Conservation (phyloP, 1,284 basidiomycete genomes). For the Malassezia japonica region DNA sequence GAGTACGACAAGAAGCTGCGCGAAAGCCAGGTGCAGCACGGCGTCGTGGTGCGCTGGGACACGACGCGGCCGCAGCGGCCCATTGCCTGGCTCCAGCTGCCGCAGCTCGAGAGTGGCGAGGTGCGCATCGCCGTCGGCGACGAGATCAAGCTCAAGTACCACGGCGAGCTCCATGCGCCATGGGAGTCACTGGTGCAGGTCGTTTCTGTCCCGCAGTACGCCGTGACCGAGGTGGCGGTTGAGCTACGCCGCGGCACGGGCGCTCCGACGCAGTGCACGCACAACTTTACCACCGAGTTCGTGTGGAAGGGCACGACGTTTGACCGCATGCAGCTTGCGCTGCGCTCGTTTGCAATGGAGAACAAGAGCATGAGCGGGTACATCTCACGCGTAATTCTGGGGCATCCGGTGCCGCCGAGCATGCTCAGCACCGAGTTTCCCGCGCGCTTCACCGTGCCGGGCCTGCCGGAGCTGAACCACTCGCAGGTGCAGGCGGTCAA, state of each 20-base stretch:
- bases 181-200: slow-evolving; percentile 99
- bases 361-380: slow-evolving; percentile 98
- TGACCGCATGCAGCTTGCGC: slow-evolving; percentile 95
- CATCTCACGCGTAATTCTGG: slow-evolving; percentile 95
- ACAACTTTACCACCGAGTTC: slow-evolving; percentile 62
- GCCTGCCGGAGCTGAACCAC: slow-evolving; percentile 94
- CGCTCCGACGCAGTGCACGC: slow-evolving; percentile 83
- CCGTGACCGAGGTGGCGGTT: slow-evolving; percentile 92
- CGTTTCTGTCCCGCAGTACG: slow-evolving; percentile 55
- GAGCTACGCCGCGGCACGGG: slow-evolving; percentile 83
- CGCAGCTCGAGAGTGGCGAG: slow-evolving; percentile 95
- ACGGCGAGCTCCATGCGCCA: slow-evolving; percentile 63
- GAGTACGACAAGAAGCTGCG: slow-evolving; percentile 97
- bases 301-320: slow-evolving; percentile 99
- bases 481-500: slow-evolving; percentile 99
- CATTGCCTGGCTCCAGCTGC: slow-evolving; percentile 89
- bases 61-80: slow-evolving; percentile 58
- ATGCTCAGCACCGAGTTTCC: slow-evolving; percentile 64
- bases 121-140: slow-evolving; percentile 93
- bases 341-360: slow-evolving; percentile 98
- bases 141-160: slow-evolving; percentile 75
- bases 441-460: slow-evolving; percentile 87
- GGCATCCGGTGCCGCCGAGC: slow-evolving; percentile 87
- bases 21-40: slow-evolving; percentile 95
- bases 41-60: slow-evolving; percentile 93